Evolutionary conservation across 202 grass and related monocot genomes (phyloP).

Genomic region (Cymbopogon flexuosus): DNA sequence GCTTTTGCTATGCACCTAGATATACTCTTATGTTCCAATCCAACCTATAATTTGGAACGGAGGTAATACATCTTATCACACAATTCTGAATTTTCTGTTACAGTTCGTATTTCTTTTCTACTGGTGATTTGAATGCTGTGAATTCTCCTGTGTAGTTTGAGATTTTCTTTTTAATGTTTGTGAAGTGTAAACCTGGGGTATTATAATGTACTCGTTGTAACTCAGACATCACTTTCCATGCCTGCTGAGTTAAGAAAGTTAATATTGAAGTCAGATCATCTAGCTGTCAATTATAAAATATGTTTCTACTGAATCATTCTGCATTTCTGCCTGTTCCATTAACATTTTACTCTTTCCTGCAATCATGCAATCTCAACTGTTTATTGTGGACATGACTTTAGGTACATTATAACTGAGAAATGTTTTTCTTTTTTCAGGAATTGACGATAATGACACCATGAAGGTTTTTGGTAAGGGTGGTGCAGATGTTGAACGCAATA

Average conservation of each 20-base stretch:
- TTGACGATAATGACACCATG: constrained; percentile 74
- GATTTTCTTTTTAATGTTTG: background rate
- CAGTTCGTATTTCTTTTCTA: background rate
- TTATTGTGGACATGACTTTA: constrained; percentile 25
- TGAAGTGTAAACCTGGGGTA: constrained; percentile 4
- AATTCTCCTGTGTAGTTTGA: background rate
- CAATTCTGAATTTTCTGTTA: constrained; percentile 10
- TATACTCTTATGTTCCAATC: background rate
- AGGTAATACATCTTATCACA: constrained; percentile 3
- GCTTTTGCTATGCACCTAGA: background rate
- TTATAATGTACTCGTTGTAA: background rate
- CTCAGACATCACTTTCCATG: background rate
- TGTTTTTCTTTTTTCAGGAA: constrained; percentile 38
- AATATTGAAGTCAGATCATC: background rate
- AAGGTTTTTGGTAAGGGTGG: constrained; percentile 84
- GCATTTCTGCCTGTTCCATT: constrained; percentile 26
- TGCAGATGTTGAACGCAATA: constrained; percentile 69
- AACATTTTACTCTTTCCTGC: constrained; percentile 8
- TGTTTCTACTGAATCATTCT: background rate
- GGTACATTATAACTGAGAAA: constrained; percentile 7
- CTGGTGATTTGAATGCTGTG: background rate
- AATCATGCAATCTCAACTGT: background rate
- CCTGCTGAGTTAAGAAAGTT: background rate
- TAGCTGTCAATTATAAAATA: background rate
- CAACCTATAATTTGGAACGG: background rate